Evolutionary conservation across 257 asterid genomes (phyloP), one percentile per base, ranked within the genome.

Genomic region (Ajuga chamaepitys): DNA sequence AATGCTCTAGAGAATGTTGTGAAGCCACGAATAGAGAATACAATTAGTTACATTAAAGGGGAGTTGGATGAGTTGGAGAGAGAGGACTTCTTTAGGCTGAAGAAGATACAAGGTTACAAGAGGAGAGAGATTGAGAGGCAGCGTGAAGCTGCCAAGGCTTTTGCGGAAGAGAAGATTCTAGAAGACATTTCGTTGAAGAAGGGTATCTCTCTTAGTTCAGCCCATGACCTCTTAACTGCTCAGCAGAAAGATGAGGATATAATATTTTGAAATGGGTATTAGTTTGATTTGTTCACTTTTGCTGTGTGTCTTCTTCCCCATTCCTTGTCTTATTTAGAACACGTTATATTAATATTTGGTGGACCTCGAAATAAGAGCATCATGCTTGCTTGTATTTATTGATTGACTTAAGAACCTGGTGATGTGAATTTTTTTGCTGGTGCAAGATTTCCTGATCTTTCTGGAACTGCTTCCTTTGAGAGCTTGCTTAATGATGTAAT

Each of bases 1-100:
- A 82, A 77, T 58, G 88, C 88, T 1, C 60, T 82, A 44, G 88
- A 82, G 75, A 82, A 62, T 44, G 88, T 79, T 41, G 88, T 82
- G 64, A 82, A 82, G 72, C 88, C 88, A 8, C 63, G 83, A 10
- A 9, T 82, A 4, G 85, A 82, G 37, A 82, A 82, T 53, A 82
- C 88, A 3, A 79, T 82, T 51, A 79, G 41, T 62, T 82, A 82
- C 78, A 82, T 82, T 7, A 82, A 82, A 53, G 83, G 78, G 28
- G 83, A 81, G 73, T 38, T 74, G 58, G 85, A 81, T 48, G 85
- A 81, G 68, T 67, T 81, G 73, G 83, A 81, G 66, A 71, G 83
- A 57, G 82, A 81, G 80, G 85, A 81, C 28, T 81, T 81, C 64
- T 77, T 81, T n/a, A 71, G 85, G 78, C 76, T 81, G 71, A 77